Evolutionary conservation across 2,329 filamentous ascomycete species (phyloP).

Genomic region (Botryotinia convoluta): DNA sequence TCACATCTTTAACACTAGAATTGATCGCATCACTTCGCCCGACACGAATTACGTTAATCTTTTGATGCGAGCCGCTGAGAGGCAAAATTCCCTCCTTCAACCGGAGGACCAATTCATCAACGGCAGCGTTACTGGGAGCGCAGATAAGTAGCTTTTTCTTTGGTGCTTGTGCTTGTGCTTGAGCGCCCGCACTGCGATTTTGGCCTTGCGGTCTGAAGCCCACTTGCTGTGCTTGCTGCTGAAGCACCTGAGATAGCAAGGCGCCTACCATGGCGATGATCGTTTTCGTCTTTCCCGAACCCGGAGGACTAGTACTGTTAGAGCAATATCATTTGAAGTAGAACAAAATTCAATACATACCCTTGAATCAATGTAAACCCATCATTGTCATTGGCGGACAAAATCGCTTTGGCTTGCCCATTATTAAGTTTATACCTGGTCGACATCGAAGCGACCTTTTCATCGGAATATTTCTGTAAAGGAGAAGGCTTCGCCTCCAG

Average conservation of each 20-base stretch:
- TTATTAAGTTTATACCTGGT: conserved; percentile 79
- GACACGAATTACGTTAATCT: conserved; percentile 83
- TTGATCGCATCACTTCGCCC: conserved; percentile 94
- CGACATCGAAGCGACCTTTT: conserved; percentile 66
- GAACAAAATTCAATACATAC: conserved; percentile 44
- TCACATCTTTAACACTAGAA: conserved; percentile 82
- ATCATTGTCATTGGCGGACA: conserved; percentile 91
- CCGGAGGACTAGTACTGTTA: conserved; percentile 64
- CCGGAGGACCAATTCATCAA: conserved; percentile 92
- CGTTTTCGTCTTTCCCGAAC: conserved; percentile 97
- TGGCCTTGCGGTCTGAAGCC: conserved; percentile 37
- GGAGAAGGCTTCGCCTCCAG: conserved; percentile 86
- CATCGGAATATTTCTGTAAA: conserved; percentile 75
- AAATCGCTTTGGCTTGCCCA: conserved; percentile 87
- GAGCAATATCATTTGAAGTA: conserved; percentile 31
- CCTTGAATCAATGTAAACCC: conserved; percentile 96
- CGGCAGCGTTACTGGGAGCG: conserved; percentile 96
- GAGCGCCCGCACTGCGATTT: conserved; percentile 38
- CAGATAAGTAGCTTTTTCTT: conserved; percentile 91
- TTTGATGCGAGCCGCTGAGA: conserved; percentile 65
- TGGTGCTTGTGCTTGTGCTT: conserved; percentile 37
- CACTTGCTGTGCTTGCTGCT: conserved; percentile 34
- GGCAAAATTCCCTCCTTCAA: conserved; percentile 86
- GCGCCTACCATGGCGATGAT: conserved; percentile 95
- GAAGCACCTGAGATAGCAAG: conserved; percentile 58